Evolutionary conservation across 2,329 filamentous ascomycete species (phyloP), one percentile per base, ranked within the genome.

Genomic region (Phialophora tarda): DNA sequence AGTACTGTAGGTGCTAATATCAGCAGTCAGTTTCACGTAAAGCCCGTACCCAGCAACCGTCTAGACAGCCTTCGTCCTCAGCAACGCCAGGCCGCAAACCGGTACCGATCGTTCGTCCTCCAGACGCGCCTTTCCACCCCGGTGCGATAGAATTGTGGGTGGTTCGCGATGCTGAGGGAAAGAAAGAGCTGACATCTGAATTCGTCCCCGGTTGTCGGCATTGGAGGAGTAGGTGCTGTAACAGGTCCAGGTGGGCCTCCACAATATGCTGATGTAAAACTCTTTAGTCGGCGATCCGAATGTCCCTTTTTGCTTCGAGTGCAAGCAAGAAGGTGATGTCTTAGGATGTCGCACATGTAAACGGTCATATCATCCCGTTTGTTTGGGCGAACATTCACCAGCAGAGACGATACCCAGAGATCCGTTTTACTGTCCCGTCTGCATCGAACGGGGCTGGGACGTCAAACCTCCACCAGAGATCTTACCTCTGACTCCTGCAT

Each of bases 301-400:
- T 34, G 58, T 51, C 1, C 11, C 44, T 51, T 60, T 21, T 28
- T 60, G 58, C 12, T 60, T 32, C 41, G 41, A 50, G 28, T 59
- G 57, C 44, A 51, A 60, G 41, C 47, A 51, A 26, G 58, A 60
- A n/a, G 58, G 23, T 23, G 58, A 60, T 32, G 58, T 38, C 4
- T 23, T 60, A 44, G 58, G 44, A 14, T 60, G 58, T n/a, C 26
- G 28, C 11, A 60, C 58, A 23, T 60, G 58, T 44, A 60, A 60
- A 23, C 12, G 28, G 4, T 60, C 58, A 32, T 60, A 60, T 38
- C 58, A 60, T 38, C 4, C 8, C 21, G 28, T 17, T n/a, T 51
- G 44, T 30, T 34, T 60, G 44, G 44, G 58, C 26, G 44, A 60
- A 11, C 4, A 38, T 7, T 17, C 11, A 12, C 44, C 56, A 3